These are phyloP conservation scores for Termitomyces sp. DNA, from an alignment of 768 basidiomycete genomes.

Conservation along the genomic window DNA sequence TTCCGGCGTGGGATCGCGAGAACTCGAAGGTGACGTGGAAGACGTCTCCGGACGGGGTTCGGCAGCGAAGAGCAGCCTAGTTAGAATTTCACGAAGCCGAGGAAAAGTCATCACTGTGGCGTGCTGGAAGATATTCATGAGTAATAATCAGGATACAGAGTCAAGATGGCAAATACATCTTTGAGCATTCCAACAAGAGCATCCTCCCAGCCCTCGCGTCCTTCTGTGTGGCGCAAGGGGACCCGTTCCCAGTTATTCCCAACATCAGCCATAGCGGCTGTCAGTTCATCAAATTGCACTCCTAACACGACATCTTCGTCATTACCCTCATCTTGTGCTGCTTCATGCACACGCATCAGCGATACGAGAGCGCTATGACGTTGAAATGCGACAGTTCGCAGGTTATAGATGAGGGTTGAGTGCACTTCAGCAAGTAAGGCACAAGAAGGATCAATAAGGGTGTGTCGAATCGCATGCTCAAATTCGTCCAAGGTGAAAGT, in stretches of 20 bases:
- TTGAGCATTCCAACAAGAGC: slow-evolving; percentile 83
- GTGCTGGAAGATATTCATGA: slow-evolving; percentile 39
- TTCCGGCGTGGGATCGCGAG: slow-evolving; percentile 43
- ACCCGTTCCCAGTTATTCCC: slow-evolving; percentile 88
- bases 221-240: slow-evolving; percentile 65
- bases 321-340: slow-evolving; percentile 33
- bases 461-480: slow-evolving; percentile 81
- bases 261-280: slow-evolving; percentile 66
- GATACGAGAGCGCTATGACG: slow-evolving; percentile 74
- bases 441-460: slow-evolving; percentile 62
- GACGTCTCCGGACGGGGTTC: slow-evolving; percentile 41
- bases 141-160: neutral
- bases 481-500: slow-evolving; percentile 91
- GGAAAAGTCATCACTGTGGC: slow-evolving; percentile 72
- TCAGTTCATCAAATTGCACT: slow-evolving; percentile 57
- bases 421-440: slow-evolving; percentile 83
- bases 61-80: slow-evolving; percentile 67
- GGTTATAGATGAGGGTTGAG: slow-evolving; percentile 81
- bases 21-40: slow-evolving; percentile 36
- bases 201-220: slow-evolving; percentile 88
- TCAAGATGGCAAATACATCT: slow-evolving; percentile 58
- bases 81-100: slow-evolving; percentile 63
- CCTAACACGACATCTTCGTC: slow-evolving; percentile 41
- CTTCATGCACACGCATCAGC: slow-evolving; percentile 42
- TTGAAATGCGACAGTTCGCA: slow-evolving; percentile 75